These are phyloP conservation scores for Saccharomyces uvarum DNA, from an alignment of 1,139 yeast genomes.

Conservation along the genomic window DNA sequence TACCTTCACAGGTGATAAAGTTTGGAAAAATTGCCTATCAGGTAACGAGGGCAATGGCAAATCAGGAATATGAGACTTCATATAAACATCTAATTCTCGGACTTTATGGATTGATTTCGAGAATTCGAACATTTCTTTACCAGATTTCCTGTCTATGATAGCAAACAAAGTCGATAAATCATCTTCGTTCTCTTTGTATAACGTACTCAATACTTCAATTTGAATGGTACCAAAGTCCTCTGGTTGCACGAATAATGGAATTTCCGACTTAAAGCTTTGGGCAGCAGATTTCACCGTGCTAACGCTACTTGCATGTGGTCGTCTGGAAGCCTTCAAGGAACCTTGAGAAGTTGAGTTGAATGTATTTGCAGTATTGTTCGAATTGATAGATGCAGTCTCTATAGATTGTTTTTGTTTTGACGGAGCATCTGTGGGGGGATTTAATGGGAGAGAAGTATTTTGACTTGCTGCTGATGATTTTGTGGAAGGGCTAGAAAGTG, in stretches of 20 bases:
- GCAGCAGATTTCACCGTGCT: conserved; percentile 12
- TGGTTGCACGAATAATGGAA: conserved; percentile 54
- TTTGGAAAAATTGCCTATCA: conserved; percentile 48
- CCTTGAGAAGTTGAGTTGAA: conserved; percentile 2
- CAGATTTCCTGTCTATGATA: conserved; percentile 49
- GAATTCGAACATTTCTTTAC: conserved; percentile 66
- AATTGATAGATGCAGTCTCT: background rate
- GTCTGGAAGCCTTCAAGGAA: background rate
- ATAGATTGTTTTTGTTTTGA: background rate
- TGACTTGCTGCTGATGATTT: background rate
- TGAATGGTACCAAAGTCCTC: conserved; percentile 56
- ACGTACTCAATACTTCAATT: conserved; percentile 52
- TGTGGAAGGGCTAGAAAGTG: background rate
- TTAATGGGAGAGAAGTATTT: background rate
- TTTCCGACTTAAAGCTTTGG: conserved; percentile 24
- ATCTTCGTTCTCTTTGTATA: conserved; percentile 40
- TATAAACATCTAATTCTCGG: conserved; percentile 46
- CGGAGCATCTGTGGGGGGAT: background rate
- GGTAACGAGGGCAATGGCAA: conserved; percentile 61
- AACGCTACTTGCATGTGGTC: conserved; percentile 10
- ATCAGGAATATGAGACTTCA: conserved; percentile 46
- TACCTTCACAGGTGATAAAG: conserved; percentile 57
- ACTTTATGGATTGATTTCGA: conserved; percentile 54
- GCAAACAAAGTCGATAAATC: conserved; percentile 57
- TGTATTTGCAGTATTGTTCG: background rate